Evolutionary conservation across 1,139 yeast species (phyloP), one percentile per base, ranked within the genome.

Genomic region (Pichia sp.): DNA sequence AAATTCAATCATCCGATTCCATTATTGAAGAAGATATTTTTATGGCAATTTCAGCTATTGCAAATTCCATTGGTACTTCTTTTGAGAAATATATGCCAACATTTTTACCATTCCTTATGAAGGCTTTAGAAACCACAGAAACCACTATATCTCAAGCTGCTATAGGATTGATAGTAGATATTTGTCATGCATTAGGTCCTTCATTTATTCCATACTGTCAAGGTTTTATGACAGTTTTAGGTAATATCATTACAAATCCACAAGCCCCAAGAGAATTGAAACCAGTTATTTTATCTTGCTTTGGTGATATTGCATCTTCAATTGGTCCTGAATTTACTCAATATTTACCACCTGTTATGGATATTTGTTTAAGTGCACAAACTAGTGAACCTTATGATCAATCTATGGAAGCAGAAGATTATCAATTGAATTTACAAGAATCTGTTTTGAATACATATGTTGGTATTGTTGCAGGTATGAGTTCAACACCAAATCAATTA

Each of bases 81-180:
- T 91, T 91, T 60, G 70, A 72, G 52, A 77, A 76, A 54, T 91
- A 86, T 61, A 77, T 89, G 79, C 80, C 75, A 44, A 74, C 83
- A 4, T 85, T 91, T 60, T 69, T 84, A 48, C 97, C 97, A 41
- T 88, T 71, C 60, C 71, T 91, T 60, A 77, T 79, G 18, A 71
- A 72, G 47, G 95, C 95, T 0, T 70, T 91, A 50, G 75, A 77
- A 54, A 89, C 86, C 61, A 78, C 84, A 10, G 95, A 86, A 37
- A 77, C 88, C 8, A 84, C 89, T 34, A 79, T 88, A 19, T 80
- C 95, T 53, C 75, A 74, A 49, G 84, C 95, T 12, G 95, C 97
- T 3, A 86, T 91, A 46, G 97, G 98, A 4, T 73, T 93, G 45
- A 89, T 91, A 45, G 96, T 96, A n/a, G 98, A 91, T 63, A 81